A percentile compares a stretch with the other conserved stretches of the same genome.
Evolutionary conservation across 768 basidiomycete genomes (phyloP).

Genomic region (Leccinum incarnatum): DNA sequence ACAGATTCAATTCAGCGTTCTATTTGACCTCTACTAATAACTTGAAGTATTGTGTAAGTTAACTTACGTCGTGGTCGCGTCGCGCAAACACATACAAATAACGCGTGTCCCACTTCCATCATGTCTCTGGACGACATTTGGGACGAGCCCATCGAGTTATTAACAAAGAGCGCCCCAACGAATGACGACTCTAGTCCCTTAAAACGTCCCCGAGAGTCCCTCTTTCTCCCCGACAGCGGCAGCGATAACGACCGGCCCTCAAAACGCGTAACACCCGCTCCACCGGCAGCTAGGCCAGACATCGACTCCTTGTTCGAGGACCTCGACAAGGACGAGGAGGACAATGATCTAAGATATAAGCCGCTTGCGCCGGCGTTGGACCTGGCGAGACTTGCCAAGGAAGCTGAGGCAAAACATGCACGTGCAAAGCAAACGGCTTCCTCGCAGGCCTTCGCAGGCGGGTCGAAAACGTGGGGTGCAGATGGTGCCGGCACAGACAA

Average conservation of each 20-base stretch:
- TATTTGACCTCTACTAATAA: not conserved
- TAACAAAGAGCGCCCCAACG: conserved; percentile 16
- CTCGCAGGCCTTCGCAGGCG: conserved; percentile 47
- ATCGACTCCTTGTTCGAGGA: conserved; percentile 45
- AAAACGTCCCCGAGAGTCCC: conserved; percentile 38
- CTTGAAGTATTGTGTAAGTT: no score
- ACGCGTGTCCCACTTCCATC: conserved; percentile 20
- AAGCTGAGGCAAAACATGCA: conserved; percentile 52
- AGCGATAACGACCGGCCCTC: conserved; percentile 39
- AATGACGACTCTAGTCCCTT: conserved; percentile 14
- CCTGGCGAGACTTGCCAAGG: conserved; percentile 48
- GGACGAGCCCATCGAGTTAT: conserved; percentile 47
- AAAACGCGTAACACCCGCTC: conserved; percentile 22
- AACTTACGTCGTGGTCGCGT: not conserved
- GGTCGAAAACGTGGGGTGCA: conserved; percentile 34
- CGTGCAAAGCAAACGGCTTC: conserved; percentile 28
- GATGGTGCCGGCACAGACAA: conserved; percentile 18
- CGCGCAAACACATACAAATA: conserved; percentile 26
- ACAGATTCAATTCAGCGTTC: no score
- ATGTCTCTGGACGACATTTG: conserved; percentile 57
- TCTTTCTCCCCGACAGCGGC: conserved; percentile 56
- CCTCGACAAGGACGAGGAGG: conserved; percentile 48
- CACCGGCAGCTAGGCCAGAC: conserved; percentile 24
- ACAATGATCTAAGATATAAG: conserved; percentile 41
- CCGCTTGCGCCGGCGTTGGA: conserved; percentile 53